phyloP scores from a whole-genome alignment of 768 basidiomycete genomes.

The Russula vinacea region DNA sequence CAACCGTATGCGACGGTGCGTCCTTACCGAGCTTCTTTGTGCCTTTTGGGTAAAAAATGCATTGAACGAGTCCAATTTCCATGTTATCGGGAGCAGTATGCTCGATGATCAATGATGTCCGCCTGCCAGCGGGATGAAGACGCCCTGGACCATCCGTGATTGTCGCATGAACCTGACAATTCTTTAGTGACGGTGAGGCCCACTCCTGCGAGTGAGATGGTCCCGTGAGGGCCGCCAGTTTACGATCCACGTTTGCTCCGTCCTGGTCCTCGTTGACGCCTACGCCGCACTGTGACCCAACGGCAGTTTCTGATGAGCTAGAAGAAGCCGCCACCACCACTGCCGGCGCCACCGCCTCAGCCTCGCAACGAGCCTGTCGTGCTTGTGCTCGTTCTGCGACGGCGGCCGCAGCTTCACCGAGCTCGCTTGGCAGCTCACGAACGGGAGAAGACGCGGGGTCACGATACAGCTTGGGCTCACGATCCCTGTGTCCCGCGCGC shows the following conservation, averaged over 20 bases:
- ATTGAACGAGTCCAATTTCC: background rate
- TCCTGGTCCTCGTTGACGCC: too few species aligned
- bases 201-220: background rate
- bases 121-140: background rate
- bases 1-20: background rate
- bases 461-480: background rate
- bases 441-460: background rate
- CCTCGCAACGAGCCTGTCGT: background rate
- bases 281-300: background rate
- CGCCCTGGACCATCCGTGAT: background rate
- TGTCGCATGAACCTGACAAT: background rate
- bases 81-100: conserved; percentile 1
- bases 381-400: background rate
- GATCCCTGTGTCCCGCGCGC: conserved; percentile 5
- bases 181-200: background rate
- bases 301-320: background rate
- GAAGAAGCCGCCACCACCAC: background rate
- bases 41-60: background rate
- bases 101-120: background rate
- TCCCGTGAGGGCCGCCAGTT: background rate
- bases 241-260: too few species aligned
- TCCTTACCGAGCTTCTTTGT: conserved; percentile 4
- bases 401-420: background rate
- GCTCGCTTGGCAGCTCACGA: background rate
- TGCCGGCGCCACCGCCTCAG: background rate